A percentile compares a stretch with the other conserved stretches of the same genome.
Evolutionary conservation across 1,284 basidiomycete genomes (phyloP).

Genomic region (Pseudozyma thailandica): DNA sequence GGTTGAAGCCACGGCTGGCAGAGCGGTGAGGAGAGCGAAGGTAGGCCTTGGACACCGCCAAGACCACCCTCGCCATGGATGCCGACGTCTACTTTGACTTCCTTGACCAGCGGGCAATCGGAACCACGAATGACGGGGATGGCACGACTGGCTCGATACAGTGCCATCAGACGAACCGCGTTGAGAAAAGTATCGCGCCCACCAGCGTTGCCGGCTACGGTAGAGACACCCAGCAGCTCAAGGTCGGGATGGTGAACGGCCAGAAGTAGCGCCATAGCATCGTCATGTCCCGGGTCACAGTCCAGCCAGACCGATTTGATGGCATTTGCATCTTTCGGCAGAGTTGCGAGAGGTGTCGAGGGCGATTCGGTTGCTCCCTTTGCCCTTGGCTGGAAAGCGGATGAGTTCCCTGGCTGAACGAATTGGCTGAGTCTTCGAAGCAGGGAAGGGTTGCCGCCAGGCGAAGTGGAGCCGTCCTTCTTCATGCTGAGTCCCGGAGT

Average conservation of each 20-base stretch:
- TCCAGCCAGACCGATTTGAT: constrained; percentile 58
- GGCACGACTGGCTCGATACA: constrained; percentile 38
- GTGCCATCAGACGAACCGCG: constrained; percentile 50
- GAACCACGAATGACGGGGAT: constrained; percentile 57
- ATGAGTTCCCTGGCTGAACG: constrained; percentile 29
- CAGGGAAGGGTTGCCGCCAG: constrained; percentile 31
- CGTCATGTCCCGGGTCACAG: constrained; percentile 62
- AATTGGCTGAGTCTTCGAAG: constrained; percentile 45
- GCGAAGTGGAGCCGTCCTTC: constrained; percentile 19
- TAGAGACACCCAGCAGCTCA: constrained; percentile 56
- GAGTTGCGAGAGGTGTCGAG: constrained; percentile 7
- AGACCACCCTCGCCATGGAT: constrained; percentile 62
- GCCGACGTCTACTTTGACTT: constrained; percentile 43
- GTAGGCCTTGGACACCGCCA: constrained; percentile 57
- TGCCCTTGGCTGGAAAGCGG: constrained; percentile 28
- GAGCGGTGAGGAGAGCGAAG: constrained; percentile 28
- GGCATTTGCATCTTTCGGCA: constrained; percentile 4
- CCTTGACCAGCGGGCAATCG: constrained; percentile 54
- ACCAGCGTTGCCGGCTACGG: constrained; percentile 57
- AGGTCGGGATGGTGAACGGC: constrained; percentile 52
- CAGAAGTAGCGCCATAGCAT: constrained; percentile 58
- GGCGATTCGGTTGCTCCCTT: constrained; percentile 11
- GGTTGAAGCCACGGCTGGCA: constrained; percentile 43
- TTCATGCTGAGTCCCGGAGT: constrained; percentile 20
- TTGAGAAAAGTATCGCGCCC: constrained; percentile 55